Percentiles rank a stretch among this genome's conserved stretches.
phyloP scores from a whole-genome alignment of 2,329 filamentous ascomycete genomes.

The Microcyclospora pomicola region DNA sequence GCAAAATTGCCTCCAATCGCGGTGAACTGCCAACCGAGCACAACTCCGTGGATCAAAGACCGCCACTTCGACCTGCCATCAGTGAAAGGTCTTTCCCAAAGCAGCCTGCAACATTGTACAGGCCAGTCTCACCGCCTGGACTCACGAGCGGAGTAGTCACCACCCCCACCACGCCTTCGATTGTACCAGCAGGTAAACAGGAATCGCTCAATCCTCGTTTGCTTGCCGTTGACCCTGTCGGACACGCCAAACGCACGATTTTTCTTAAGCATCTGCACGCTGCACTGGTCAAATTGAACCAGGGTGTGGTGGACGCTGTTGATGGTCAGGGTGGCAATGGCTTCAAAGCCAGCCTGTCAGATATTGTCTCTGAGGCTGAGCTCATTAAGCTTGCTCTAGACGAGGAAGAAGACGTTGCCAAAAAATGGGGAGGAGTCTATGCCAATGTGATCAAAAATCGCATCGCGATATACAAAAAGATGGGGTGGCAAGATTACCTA shows the following conservation, averaged over 20 bases:
- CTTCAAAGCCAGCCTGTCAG: conserved; percentile 29
- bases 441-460: conserved; percentile 71
- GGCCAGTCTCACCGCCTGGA: too few species aligned
- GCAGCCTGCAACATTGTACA: too few species aligned
- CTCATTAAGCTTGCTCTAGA: conserved; percentile 57
- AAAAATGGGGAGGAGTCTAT: conserved; percentile 57
- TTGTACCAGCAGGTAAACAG: background rate
- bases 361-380: conserved; percentile 49
- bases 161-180: too few species aligned
- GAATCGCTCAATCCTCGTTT: conserved; percentile 50
- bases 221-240: conserved; percentile 38
- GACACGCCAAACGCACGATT: conserved; percentile 20
- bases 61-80: too few species aligned
- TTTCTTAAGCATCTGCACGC: conserved; percentile 49
- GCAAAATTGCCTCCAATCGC: too few species aligned
- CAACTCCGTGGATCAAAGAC: too few species aligned
- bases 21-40: too few species aligned
- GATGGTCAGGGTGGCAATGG: conserved; percentile 1
- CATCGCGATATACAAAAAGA: conserved; percentile 62
- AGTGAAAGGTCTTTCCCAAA: too few species aligned
- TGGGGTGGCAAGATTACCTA: conserved; percentile 59
- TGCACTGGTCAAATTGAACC: conserved; percentile 54
- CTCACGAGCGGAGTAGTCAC: too few species aligned
- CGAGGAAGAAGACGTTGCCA: conserved; percentile 64
- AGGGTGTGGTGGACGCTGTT: conserved; percentile 10